Conservation (phyloP, 2,329 filamentous ascomycete species). For the Macroventuria anomochaeta region DNA sequence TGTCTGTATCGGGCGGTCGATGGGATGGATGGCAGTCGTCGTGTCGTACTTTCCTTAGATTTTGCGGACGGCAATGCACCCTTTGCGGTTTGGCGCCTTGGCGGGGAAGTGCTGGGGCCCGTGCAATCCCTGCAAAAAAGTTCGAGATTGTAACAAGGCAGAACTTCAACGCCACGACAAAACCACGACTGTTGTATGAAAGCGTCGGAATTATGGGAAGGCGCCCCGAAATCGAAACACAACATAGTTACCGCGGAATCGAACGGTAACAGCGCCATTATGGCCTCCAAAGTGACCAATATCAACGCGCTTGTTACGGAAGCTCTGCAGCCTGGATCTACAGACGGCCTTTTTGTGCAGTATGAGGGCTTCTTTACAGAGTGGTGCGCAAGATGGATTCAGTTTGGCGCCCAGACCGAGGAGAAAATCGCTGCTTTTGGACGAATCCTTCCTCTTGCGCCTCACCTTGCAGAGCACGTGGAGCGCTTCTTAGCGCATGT, state of each 20-base stretch:
- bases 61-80: slow-evolving; percentile 37
- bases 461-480: slow-evolving; percentile 77
- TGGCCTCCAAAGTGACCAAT: slow-evolving; percentile 36
- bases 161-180: slow-evolving; percentile 24
- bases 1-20: slow-evolving; percentile 28
- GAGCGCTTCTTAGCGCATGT: slow-evolving; percentile 55
- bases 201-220: slow-evolving; percentile 48
- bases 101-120: slow-evolving; percentile 11
- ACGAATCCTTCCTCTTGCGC: slow-evolving; percentile 80
- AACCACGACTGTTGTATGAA: slow-evolving; percentile 24
- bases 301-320: slow-evolving; percentile 37
- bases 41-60: slow-evolving; percentile 29
- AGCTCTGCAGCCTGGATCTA: slow-evolving; percentile 69
- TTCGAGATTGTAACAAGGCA: slow-evolving; percentile 24
- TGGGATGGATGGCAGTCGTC: slow-evolving; percentile 26
- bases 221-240: slow-evolving; percentile 32
- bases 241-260: slow-evolving; percentile 23
- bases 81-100: slow-evolving; percentile 35
- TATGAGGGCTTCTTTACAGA: slow-evolving; percentile 81
- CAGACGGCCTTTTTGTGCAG: slow-evolving; percentile 74
- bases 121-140: slow-evolving; percentile 26
- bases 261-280: slow-evolving; percentile 23
- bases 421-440: slow-evolving; percentile 72
- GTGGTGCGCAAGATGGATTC: slow-evolving; percentile 80
- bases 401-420: slow-evolving; percentile 47